Evolutionary conservation across 495 filamentous ascomycete species (phyloP).

Genomic region (Tuber indicum): DNA sequence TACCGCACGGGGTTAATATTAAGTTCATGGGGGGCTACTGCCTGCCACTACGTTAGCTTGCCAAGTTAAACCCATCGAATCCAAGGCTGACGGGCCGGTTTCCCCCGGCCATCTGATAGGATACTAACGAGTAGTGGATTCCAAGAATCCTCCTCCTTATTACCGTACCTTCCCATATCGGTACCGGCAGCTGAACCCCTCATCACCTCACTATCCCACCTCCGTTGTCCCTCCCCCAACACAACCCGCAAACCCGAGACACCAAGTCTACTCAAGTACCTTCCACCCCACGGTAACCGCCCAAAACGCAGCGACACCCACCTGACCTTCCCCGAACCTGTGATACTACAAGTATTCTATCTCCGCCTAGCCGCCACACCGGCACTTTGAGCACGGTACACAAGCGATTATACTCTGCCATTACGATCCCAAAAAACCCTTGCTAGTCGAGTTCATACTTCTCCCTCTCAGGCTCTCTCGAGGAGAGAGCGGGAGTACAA

Average conservation of each 20-base stretch:
- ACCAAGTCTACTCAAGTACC: neutral
- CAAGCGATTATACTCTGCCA: neutral
- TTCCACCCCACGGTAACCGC: neutral
- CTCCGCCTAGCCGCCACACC: neutral
- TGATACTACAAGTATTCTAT: neutral
- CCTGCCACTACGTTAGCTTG: neutral
- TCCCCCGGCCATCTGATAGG: neutral
- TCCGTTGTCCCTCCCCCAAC: neutral
- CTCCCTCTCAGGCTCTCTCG: neutral
- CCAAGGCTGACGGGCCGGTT: neutral
- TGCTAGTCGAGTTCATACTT: neutral
- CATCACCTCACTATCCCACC: neutral
- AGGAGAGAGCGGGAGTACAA: neutral
- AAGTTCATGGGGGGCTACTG: too few relatives aligned
- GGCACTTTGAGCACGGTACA: neutral
- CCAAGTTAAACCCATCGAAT: neutral
- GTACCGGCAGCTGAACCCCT: neutral
- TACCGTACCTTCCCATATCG: neutral
- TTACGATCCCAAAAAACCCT: neutral
- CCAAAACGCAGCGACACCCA: neutral
- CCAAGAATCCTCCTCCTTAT: too few relatives aligned
- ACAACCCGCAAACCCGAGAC: neutral
- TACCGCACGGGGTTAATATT: neutral
- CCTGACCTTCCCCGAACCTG: neutral
- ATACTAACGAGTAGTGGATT: neutral